phyloP scores from a whole-genome alignment of 2,329 filamentous ascomycete species.

The Penicillium sclerotiorum region DNA sequence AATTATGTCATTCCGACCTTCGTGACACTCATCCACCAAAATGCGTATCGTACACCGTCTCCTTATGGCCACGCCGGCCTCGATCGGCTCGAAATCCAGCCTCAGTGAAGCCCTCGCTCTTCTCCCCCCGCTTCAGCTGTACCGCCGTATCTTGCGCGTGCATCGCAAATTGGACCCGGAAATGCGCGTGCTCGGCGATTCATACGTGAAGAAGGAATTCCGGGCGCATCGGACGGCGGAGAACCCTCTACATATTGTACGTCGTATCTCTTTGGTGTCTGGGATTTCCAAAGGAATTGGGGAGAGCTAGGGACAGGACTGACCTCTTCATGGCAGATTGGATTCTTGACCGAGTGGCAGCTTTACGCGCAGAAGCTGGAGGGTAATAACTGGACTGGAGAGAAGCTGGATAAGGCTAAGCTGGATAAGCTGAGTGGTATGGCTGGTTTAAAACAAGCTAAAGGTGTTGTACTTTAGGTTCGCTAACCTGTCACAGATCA shows the following conservation, averaged over 20 bases:
- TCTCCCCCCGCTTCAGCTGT: slow-evolving; percentile 84
- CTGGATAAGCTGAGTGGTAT: slow-evolving; percentile 92
- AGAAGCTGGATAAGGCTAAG: slow-evolving; percentile 79
- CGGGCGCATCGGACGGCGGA: slow-evolving; percentile 79
- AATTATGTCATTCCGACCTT: slow-evolving; percentile 28
- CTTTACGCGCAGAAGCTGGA: slow-evolving; percentile 90
- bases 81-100: slow-evolving; percentile 43
- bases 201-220: slow-evolving; percentile 93
- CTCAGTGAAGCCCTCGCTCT: slow-evolving; percentile 64
- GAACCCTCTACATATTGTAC: slow-evolving; percentile 87
- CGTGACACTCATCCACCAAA: background rate
- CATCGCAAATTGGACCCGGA: slow-evolving; percentile 77
- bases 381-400: slow-evolving; percentile 80
- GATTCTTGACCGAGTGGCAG: slow-evolving; percentile 96
- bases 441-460: slow-evolving; percentile 33
- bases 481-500: slow-evolving; percentile 63
- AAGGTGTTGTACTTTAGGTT: background rate
- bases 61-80: slow-evolving; percentile 44
- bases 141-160: slow-evolving; percentile 81
- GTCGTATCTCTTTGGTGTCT: slow-evolving; percentile 29
- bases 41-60: slow-evolving; percentile 43
- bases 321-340: slow-evolving; percentile 64
- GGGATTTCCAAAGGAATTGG: background rate
- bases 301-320: background rate
- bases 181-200: slow-evolving; percentile 80